Evolutionary conservation across 805 yeast genomes (phyloP).

Genomic region (Sugiyamaella chiloensis): DNA sequence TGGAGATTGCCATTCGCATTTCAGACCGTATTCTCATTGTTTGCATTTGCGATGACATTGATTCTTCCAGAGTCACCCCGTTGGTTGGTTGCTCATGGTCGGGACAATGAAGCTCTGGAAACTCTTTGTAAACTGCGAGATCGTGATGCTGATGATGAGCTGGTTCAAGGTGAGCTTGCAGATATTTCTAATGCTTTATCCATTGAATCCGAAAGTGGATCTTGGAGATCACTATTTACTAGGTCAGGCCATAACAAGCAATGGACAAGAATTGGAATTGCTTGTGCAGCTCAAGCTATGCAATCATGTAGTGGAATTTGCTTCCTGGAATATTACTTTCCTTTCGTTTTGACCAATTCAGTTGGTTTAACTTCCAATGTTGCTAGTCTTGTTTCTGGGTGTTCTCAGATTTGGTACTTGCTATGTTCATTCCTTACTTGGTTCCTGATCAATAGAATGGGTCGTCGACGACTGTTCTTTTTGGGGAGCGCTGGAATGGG

Average conservation of each 20-base stretch:
- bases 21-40: conserved; percentile 45
- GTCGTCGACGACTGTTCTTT: conserved; percentile 46
- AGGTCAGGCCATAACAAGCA: background rate
- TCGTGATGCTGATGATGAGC: conserved; percentile 8
- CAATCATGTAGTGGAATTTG: conserved; percentile 8
- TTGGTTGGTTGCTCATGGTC: conserved; percentile 35
- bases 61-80: conserved; percentile 54
- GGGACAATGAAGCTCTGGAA: conserved; percentile 26
- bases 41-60: conserved; percentile 40
- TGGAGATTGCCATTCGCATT: conserved; percentile 71
- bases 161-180: conserved; percentile 10
- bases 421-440: conserved; percentile 42
- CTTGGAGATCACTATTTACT: conserved; percentile 1
- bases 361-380: background rate
- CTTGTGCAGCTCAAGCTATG: conserved; percentile 9
- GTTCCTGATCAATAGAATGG: conserved; percentile 44
- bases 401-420: conserved; percentile 15
- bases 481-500: conserved; percentile 13
- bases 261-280: conserved; percentile 4
- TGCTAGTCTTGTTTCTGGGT: conserved; percentile 15
- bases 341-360: conserved; percentile 5
- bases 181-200: conserved; percentile 10
- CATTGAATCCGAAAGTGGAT: background rate
- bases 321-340: conserved; percentile 7
- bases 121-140: conserved; percentile 15